These are phyloP conservation scores for Quercus gilva DNA, from an alignment of 306 rosid genomes.

Conservation along the genomic window DNA sequence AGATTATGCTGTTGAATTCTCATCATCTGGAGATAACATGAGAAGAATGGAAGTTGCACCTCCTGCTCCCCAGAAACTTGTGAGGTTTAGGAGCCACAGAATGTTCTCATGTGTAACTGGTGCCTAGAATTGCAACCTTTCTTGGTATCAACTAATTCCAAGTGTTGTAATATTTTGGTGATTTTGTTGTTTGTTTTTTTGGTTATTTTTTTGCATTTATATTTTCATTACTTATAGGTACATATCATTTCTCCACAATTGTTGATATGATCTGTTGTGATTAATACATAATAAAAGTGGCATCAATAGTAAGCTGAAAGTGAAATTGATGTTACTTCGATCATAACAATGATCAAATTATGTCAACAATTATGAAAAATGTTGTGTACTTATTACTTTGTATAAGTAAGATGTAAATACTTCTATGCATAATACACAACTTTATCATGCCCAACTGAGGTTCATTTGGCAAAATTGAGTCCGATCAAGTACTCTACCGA, in stretches of 20 bases:
- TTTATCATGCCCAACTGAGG: background rate
- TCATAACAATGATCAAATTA: no score
- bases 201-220: background rate
- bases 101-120: background rate
- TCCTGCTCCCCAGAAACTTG: conserved; percentile 3
- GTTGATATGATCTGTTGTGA: no score
- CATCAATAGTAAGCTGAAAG: no score
- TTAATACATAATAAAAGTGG: no score
- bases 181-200: background rate
- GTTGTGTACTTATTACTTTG: no score
- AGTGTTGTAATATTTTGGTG: background rate
- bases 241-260: no score
- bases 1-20: background rate
- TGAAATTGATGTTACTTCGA: no score
- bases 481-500: background rate
- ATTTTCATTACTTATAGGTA: no score
- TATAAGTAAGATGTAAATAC: no score
- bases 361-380: no score
- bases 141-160: no score
- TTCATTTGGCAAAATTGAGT: background rate
- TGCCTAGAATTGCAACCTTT: background rate
- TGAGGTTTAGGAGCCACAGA: conserved; percentile 9
- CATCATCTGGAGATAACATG: background rate
- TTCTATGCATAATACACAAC: background rate
- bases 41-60: background rate